Evolutionary conservation across 164 flowering plant species (phyloP).

Genomic region (Piper longum): DNA sequence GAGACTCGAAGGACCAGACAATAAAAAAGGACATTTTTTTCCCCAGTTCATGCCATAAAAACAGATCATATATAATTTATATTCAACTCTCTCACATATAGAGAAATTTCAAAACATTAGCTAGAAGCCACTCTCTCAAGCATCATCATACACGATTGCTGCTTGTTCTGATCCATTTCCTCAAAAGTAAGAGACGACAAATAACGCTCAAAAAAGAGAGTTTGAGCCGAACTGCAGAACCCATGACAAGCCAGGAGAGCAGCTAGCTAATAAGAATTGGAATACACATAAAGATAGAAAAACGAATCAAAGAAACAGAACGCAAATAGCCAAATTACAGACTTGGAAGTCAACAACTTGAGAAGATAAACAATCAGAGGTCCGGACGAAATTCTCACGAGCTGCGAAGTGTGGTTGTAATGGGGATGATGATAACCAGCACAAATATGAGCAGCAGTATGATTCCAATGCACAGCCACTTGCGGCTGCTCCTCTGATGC

Average conservation of each 20-base stretch:
- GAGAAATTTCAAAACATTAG: too few relatives aligned
- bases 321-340: too few relatives aligned
- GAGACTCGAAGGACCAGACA: too few relatives aligned
- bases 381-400: background rate
- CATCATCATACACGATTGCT: too few relatives aligned
- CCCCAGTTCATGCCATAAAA: too few relatives aligned
- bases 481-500: conserved; percentile 19
- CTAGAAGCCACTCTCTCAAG: too few relatives aligned
- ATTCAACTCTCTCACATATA: too few relatives aligned
- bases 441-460: conserved; percentile 45
- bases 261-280: background rate
- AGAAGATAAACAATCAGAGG: too few relatives aligned
- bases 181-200: background rate
- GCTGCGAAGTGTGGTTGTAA: conserved; percentile 33
- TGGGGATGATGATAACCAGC: conserved; percentile 45
- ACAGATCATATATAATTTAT: too few relatives aligned
- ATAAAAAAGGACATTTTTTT: too few relatives aligned
- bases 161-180: too few relatives aligned
- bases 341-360: too few relatives aligned
- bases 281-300: background rate
- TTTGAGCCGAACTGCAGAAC: conserved; percentile 6
- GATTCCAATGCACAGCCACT: conserved; percentile 45
- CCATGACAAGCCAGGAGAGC: background rate
- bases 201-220: background rate
- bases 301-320: background rate